phyloP scores from a whole-genome alignment of 2,329 filamentous ascomycete genomes.

The Apiospora phragmitis region DNA sequence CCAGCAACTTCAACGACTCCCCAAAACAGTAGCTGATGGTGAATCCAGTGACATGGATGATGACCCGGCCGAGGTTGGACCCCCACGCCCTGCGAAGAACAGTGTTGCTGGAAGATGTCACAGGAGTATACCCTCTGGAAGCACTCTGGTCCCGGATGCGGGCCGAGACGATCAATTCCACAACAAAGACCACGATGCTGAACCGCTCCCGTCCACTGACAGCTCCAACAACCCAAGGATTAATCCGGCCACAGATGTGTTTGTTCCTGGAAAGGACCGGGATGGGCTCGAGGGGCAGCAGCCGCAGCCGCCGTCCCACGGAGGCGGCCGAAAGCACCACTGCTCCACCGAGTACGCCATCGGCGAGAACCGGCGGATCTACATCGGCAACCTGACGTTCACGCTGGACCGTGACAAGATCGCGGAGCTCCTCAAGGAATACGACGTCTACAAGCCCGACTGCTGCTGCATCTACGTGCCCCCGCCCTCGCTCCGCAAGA shows the following conservation, averaged over 20 bases:
- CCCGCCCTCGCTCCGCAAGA: neutral
- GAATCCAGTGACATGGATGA: neutral
- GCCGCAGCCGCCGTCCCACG: neutral
- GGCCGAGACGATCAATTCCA: neutral
- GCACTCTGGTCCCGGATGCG: neutral
- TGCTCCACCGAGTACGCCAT: neutral
- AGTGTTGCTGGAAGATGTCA: neutral
- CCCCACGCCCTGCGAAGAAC: neutral
- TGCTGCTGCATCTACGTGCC: slow-evolving; percentile 14
- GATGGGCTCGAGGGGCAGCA: neutral
- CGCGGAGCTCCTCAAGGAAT: neutral
- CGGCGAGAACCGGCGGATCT: slow-evolving; percentile 10
- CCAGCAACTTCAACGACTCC: neutral
- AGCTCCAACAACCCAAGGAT: neutral
- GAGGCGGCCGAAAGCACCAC: neutral
- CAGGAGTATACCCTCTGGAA: neutral
- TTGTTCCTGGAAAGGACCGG: neutral
- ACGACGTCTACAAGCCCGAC: neutral
- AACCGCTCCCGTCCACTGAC: neutral
- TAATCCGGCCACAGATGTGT: neutral
- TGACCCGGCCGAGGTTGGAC: neutral
- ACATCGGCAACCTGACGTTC: slow-evolving; percentile 15
- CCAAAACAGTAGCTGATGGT: neutral
- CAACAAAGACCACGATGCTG: neutral
- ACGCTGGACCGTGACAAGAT: neutral